Base-by-base conservation (phyloP, 2,329 filamentous ascomycete species). In the Claviceps monticola region DNA sequence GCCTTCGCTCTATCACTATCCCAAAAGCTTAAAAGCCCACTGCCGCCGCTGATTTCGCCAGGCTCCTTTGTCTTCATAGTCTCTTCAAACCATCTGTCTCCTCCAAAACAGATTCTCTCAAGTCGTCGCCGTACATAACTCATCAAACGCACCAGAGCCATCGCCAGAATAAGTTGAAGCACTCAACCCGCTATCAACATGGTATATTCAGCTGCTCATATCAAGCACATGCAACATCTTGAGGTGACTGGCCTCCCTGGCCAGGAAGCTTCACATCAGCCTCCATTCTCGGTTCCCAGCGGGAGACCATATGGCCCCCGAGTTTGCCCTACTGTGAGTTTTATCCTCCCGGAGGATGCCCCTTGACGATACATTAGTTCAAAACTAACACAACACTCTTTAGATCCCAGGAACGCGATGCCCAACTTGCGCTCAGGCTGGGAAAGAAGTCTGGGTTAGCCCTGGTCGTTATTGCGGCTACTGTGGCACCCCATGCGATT, bases 381-480 rank as follows among this genome's bases (percentile, higher is more conserved):
- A 17, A 38, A 21, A 46, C n/a, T 50, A 9, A 42, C 55, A n/a
- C 44, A 23, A 50, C 48, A 36, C 34, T 2, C 2, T n/a, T 37
- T 45, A 69, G 62, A 69, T 76, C 54, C 70, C 75, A 4, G 75
- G 75, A 9, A 73, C 76, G 26, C 67, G 69, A 57, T 79, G 75
- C 60, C 74, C 74, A 47, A 76, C 69, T 4, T 79, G 75, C 57
- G 68, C 69, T 49, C 60, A 64, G 43, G 64, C 67, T 46, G 75
- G 75, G 54, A 67, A 72, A 54, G 75, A 78, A 58, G 72, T 74
- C 44, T 79, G 75, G 75, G 75, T 79, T 23, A 74, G 77, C 54
- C 74, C 74, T 36, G 75, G 75, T 50, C 70, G 72, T 52, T 65
- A 65, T 49, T 79, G 75, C 58, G 70, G 70, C 36, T 71, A 73